Base-by-base conservation (phyloP, 1,284 basidiomycete species). In the Ceratobasidium sp. region DNA sequence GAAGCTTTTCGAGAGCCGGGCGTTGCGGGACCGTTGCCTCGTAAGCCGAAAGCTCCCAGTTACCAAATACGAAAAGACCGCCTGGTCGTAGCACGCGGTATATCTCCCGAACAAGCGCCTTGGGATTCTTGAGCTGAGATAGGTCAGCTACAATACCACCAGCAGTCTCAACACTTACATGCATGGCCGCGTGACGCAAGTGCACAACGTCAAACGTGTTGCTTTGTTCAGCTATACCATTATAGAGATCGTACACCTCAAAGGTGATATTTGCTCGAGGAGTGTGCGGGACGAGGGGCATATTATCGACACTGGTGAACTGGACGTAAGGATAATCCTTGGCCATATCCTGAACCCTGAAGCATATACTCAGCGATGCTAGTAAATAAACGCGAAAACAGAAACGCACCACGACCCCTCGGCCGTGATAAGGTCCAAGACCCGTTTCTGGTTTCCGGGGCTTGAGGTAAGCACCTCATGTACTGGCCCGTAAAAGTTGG, bases 41-140 rank as follows among this genome's bases (percentile, higher is more conserved):
- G 42, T 73, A 73, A n/a, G 68, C 68, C 13, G 68, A 73, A 31
- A 73, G 68, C 45, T 73, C 68, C 68, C 68, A 61, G 33, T 73
- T 73, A 17, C 68, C 68, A 39, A 73, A 73, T 28, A 73, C n/a
- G 31, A 73, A 73, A 13, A 73, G 51, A 6, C 68, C 68, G 4
- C 68, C 68, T n/a, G 68, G 68, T 13, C 56, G 68, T 8, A 73
- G 56, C n/a, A 73, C 68, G 11, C 68, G 54, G 42, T 73, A 73
- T 33, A 73, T 51, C 20, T 73, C 68, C 26, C 68, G 37, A 11
- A 73, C 23, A 20, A 73, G 39, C 10, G 53, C 67, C 56, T 73
- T 73, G 37, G 56, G 68, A n/a, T 73, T 73, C 23, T 73, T 73
- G 28, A 73, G 68, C 68, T 61, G 28, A 35, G 20, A 17, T 11